Percentiles rank a stretch among this genome's conserved stretches.
phyloP scores from a whole-genome alignment of 2,329 filamentous ascomycete species.

The Aspergillus pseudoglaucus region DNA sequence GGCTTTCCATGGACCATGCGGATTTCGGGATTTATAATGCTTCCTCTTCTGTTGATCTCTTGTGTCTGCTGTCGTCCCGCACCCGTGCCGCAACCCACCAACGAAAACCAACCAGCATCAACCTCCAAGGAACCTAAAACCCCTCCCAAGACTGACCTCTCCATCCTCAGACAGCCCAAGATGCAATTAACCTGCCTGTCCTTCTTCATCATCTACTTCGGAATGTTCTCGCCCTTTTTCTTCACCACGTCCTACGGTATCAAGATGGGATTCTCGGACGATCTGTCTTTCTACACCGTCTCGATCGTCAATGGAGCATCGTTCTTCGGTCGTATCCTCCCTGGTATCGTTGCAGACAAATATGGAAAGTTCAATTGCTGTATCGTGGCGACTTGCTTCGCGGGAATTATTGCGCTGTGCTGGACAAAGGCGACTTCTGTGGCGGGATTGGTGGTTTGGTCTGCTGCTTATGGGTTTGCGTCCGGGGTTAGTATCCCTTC shows the following conservation, averaged over 20 bases:
- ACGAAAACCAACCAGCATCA: neutral
- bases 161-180: slow-evolving; percentile 16
- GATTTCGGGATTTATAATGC: slow-evolving; percentile 36
- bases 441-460: slow-evolving; percentile 41
- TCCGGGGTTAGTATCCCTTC: slow-evolving; percentile 34
- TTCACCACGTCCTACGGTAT: slow-evolving; percentile 27
- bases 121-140: slow-evolving; percentile 2
- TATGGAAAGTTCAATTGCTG: slow-evolving; percentile 29
- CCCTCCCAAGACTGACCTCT: slow-evolving; percentile 8
- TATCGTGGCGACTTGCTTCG: slow-evolving; percentile 21
- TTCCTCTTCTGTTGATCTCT: slow-evolving; percentile 28
- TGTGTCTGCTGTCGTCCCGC: slow-evolving; percentile 14
- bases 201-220: slow-evolving; percentile 33
- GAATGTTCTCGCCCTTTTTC: slow-evolving; percentile 37
- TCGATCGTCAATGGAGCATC: slow-evolving; percentile 34
- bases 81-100: neutral
- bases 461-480: slow-evolving; percentile 41
- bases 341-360: slow-evolving; percentile 30
- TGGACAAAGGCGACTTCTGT: slow-evolving; percentile 39
- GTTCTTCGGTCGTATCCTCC: slow-evolving; percentile 31
- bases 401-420: slow-evolving; percentile 39
- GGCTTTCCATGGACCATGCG: slow-evolving; percentile 34
- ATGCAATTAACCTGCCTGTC: slow-evolving; percentile 23
- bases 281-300: slow-evolving; percentile 32
- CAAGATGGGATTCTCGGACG: slow-evolving; percentile 19